A percentile compares a stretch with the other conserved stretches of the same genome.
These are phyloP conservation scores for Acanthamoeba triangularis DNA, from an alignment of 208 protist genomes.

Conservation along the genomic window DNA sequence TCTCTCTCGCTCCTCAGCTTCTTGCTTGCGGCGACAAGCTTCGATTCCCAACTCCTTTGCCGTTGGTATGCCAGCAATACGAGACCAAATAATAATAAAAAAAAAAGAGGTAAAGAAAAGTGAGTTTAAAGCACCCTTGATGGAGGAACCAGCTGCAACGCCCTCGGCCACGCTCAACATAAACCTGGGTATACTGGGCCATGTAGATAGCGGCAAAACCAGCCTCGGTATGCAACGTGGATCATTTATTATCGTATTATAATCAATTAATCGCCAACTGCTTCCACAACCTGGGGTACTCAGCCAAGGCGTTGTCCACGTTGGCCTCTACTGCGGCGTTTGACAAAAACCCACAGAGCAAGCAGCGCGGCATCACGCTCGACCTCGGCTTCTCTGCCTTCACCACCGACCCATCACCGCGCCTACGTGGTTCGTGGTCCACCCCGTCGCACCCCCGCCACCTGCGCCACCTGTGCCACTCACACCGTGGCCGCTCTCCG, in stretches of 20 bases:
- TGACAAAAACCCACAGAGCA: slow-evolving; percentile 98
- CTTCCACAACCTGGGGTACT: not conserved
- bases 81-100: not conserved
- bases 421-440: not conserved
- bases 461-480: not conserved
- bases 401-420: not conserved
- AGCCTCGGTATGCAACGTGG: slow-evolving; percentile 81
- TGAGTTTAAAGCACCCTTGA: not conserved
- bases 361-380: slow-evolving; percentile 98
- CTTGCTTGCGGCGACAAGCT: not conserved
- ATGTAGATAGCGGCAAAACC: slow-evolving; percentile 99
- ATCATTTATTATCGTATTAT: not conserved
- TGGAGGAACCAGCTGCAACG: not conserved
- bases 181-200: slow-evolving; percentile 97
- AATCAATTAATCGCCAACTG: not conserved
- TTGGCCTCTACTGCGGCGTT: slow-evolving; percentile 97
- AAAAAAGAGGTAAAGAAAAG: not conserved
- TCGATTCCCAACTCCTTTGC: not conserved
- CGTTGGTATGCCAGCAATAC: not conserved
- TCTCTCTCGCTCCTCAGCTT: not conserved
- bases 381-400: slow-evolving; percentile 98
- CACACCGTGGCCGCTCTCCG: not conserved
- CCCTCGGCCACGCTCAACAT: slow-evolving; percentile 91
- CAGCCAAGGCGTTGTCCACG: slow-evolving; percentile 95
- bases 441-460: not conserved